These are phyloP conservation scores for Trichoderma virens DNA, from an alignment of 495 filamentous ascomycete genomes.

Conservation along the genomic window DNA sequence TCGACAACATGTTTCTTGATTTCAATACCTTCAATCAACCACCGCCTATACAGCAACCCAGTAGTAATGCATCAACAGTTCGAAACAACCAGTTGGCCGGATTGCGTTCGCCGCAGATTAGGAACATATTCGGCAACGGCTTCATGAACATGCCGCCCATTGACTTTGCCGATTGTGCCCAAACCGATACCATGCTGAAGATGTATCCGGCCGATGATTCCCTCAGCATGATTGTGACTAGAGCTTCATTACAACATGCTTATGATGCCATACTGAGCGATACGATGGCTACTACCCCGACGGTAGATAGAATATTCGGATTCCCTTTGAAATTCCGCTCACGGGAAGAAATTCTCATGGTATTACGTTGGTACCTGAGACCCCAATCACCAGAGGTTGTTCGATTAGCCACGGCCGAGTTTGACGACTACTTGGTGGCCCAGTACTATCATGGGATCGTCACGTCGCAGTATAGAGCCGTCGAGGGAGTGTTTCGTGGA, in stretches of 20 bases:
- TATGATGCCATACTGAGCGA: background rate
- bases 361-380: background rate
- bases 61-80: background rate
- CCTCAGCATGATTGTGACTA: background rate
- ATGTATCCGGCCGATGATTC: background rate
- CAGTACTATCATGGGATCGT: background rate
- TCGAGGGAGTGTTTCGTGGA: background rate
- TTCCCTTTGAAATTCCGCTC: background rate
- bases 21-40: background rate
- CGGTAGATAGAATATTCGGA: background rate
- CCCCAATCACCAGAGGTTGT: background rate
- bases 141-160: background rate
- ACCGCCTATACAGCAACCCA: background rate
- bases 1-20: background rate
- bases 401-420: background rate
- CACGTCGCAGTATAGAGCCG: background rate
- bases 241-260: background rate
- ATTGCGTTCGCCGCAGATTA: background rate
- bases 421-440: background rate
- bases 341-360: conserved; percentile 1
- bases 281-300: background rate
- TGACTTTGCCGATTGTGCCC: background rate
- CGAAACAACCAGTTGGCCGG: background rate
- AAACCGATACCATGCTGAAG: background rate
- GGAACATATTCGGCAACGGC: background rate